Evolutionary conservation across 768 basidiomycete species (phyloP).

Genomic region (Nidularia pulvinata): DNA sequence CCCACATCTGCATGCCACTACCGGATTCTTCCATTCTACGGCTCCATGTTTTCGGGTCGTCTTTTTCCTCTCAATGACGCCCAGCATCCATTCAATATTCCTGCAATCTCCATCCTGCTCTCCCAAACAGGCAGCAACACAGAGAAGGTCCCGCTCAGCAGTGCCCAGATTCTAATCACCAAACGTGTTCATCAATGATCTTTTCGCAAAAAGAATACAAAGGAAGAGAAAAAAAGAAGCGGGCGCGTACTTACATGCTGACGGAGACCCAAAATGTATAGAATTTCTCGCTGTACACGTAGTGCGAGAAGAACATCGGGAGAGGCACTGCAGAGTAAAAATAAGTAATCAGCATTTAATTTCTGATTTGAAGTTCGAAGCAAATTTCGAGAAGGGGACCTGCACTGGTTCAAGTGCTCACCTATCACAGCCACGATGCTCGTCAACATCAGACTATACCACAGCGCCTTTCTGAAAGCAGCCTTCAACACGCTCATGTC

Average conservation of each 20-base stretch:
- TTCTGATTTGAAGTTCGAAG: too few relatives aligned
- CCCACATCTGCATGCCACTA: too few relatives aligned
- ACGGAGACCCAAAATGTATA: conserved; percentile 35
- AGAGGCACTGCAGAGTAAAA: conserved; percentile 35
- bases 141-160: conserved; percentile 31
- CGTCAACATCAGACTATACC: conserved; percentile 28
- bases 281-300: conserved; percentile 30
- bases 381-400: too few relatives aligned
- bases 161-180: conserved; percentile 25
- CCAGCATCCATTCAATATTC: conserved; percentile 9
- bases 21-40: too few relatives aligned
- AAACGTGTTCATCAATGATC: neutral
- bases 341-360: too few relatives aligned
- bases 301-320: conserved; percentile 35
- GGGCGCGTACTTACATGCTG: conserved; percentile 32
- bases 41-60: neutral
- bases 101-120: conserved; percentile 25
- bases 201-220: neutral
- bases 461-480: conserved; percentile 26
- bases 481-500: conserved; percentile 15
- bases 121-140: conserved; percentile 35
- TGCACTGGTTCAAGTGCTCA: conserved; percentile 7
- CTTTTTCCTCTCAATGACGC: neutral
- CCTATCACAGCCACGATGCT: conserved; percentile 30
- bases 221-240: neutral